These are phyloP conservation scores for Furcasterigmium furcatum DNA, from an alignment of 2,329 filamentous ascomycete species.

Conservation along the genomic window DNA sequence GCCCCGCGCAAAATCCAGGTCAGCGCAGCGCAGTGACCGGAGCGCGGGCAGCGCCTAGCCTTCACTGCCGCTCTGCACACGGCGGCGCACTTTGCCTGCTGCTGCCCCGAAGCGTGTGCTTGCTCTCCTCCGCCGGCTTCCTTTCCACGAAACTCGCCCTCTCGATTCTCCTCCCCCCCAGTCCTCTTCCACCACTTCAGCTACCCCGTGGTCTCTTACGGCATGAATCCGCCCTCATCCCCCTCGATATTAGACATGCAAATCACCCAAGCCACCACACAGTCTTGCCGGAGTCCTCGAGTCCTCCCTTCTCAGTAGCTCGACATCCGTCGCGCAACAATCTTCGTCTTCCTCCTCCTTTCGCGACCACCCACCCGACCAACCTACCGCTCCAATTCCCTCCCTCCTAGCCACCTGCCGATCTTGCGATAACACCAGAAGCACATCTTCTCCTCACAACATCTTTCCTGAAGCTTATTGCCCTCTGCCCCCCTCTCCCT, in stretches of 20 bases:
- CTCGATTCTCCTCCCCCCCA: not conserved
- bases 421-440: not conserved
- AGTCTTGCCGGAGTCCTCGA: constrained; percentile 11
- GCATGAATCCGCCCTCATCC: constrained; percentile 9
- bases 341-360: constrained; percentile 5
- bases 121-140: constrained; percentile 4
- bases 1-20: not conserved
- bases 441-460: constrained; percentile 17
- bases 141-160: constrained; percentile 5
- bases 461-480: constrained; percentile 13
- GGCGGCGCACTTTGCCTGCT: constrained; percentile 7
- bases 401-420: not conserved
- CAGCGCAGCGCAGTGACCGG: not conserved
- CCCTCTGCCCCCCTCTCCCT: constrained; percentile 19
- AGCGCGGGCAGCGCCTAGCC: not conserved
- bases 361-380: constrained; percentile 5
- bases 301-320: constrained; percentile 12
- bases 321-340: constrained; percentile 11
- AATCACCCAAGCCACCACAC: constrained; percentile 11
- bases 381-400: not conserved
- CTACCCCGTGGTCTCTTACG: constrained; percentile 4
- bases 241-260: constrained; percentile 12
- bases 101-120: constrained; percentile 8
- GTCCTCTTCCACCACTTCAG: constrained; percentile 7
- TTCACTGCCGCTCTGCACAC: constrained; percentile 2